Percentiles rank a stretch among this genome's conserved stretches.
phyloP scores from a whole-genome alignment of 352 stramenopile genomes.

The Phytophthora tubulina region DNA sequence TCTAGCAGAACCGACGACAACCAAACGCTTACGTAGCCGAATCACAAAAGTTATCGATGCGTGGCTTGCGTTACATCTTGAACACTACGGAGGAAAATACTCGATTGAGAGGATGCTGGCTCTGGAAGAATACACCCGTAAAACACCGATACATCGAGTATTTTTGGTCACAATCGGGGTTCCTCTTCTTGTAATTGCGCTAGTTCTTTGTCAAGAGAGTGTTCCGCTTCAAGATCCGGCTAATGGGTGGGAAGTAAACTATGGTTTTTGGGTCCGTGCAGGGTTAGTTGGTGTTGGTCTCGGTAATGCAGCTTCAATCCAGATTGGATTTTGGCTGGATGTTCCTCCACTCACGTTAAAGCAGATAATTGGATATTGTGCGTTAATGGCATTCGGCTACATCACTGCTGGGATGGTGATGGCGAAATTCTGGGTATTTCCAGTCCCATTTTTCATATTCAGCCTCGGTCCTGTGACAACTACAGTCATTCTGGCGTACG shows the following conservation, averaged over 20 bases:
- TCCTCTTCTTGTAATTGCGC: conserved; percentile 15
- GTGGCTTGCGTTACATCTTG: conserved; percentile 19
- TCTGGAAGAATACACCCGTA: conserved; percentile 35
- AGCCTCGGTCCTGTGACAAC: conserved; percentile 11
- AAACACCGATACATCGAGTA: conserved; percentile 17
- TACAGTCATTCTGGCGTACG: conserved; percentile 17
- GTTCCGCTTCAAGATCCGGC: conserved; percentile 31
- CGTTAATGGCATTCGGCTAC: conserved; percentile 14
- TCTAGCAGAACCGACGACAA: background rate
- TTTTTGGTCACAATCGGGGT: conserved; percentile 19
- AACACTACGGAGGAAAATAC: conserved; percentile 35
- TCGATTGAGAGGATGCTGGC: conserved; percentile 36
- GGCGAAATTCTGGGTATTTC: conserved; percentile 32
- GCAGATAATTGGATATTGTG: conserved; percentile 17
- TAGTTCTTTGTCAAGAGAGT: conserved; percentile 33
- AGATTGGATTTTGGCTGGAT: conserved; percentile 25
- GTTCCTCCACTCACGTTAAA: conserved; percentile 22
- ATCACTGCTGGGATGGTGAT: conserved; percentile 21
- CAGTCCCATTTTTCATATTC: conserved; percentile 37
- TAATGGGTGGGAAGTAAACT: conserved; percentile 26
- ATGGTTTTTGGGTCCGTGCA: conserved; percentile 38
- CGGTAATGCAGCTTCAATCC: conserved; percentile 19
- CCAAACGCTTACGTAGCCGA: background rate
- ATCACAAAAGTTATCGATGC: background rate
- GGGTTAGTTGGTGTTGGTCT: conserved; percentile 15